Percentiles rank a stretch among this genome's conserved stretches.
Conservation (phyloP, 2,329 filamentous ascomycete species). For the Mycosphaerella arachidis region DNA sequence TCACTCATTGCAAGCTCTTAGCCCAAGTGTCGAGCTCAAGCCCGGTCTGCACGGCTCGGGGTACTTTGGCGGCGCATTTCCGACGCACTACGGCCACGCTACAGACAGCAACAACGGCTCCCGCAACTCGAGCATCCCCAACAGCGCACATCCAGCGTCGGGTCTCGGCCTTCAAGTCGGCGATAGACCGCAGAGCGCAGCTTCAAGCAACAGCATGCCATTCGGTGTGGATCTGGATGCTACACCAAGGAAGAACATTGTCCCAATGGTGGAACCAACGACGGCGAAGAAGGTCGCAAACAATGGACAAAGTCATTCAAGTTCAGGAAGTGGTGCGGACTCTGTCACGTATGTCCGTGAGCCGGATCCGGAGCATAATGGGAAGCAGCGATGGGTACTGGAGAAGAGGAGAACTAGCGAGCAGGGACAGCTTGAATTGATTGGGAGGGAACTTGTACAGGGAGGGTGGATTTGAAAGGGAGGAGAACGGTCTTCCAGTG, state of each 20-base stretch:
- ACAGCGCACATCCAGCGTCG: conserved; percentile 5
- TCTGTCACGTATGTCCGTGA: conserved; percentile 65
- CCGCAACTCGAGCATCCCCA: conserved; percentile 14
- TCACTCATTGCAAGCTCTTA: conserved; percentile 14
- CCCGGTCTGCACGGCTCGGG: conserved; percentile 7
- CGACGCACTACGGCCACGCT: conserved; percentile 26
- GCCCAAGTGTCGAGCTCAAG: conserved; percentile 9
- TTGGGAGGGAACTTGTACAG: conserved; percentile 61
- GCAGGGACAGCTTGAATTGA: conserved; percentile 59
- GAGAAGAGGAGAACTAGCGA: conserved; percentile 64
- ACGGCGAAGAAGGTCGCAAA: conserved; percentile 20
- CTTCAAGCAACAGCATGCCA: conserved; percentile 13
- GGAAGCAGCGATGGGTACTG: conserved; percentile 61
- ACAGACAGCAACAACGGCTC: conserved; percentile 19
- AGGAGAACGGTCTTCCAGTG: background rate
- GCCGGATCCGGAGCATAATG: conserved; percentile 56
- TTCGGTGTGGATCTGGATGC: conserved; percentile 19
- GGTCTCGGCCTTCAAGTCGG: conserved; percentile 8
- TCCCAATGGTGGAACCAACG: conserved; percentile 10
- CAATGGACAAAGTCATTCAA: conserved; percentile 14
- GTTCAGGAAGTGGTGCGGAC: conserved; percentile 54
- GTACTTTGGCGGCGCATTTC: conserved; percentile 18
- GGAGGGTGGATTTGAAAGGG: conserved; percentile 42
- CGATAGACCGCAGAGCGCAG: conserved; percentile 18
- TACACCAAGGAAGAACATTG: conserved; percentile 18